phyloP scores from a whole-genome alignment of 164 flowering plant species.

The Nelumbo lutea region DNA sequence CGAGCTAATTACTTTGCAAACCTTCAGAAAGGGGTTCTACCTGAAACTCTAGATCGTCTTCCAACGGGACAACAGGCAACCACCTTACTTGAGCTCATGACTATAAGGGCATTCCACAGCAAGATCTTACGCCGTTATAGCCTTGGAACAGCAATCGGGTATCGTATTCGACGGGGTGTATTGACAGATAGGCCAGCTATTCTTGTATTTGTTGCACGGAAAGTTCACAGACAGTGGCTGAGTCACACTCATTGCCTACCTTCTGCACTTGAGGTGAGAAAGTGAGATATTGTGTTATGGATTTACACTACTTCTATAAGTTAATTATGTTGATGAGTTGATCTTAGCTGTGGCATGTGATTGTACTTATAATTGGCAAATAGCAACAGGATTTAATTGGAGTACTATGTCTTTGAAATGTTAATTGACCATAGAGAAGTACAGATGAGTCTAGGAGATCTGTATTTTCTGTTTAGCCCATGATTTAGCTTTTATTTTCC shows the following conservation, averaged over 20 bases:
- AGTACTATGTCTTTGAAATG: background rate
- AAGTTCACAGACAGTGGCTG: conserved; percentile 89
- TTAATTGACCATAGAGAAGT: background rate
- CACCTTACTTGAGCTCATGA: conserved; percentile 90
- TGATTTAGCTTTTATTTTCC: background rate
- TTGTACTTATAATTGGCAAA: too few relatives aligned
- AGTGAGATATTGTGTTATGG: background rate
- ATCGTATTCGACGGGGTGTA: conserved; percentile 64
- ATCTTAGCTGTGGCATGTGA: too few relatives aligned
- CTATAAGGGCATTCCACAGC: conserved; percentile 94
- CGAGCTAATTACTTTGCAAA: conserved; percentile 86
- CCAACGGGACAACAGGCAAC: conserved; percentile 88
- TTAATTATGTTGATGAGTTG: too few relatives aligned
- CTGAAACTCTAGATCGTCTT: conserved; percentile 61
- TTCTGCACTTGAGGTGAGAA: conserved; percentile 70
- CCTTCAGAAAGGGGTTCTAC: conserved; percentile 81
- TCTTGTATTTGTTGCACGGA: conserved; percentile 89
- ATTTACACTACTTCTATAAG: background rate
- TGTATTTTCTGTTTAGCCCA: too few relatives aligned
- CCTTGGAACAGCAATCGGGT: conserved; percentile 91
- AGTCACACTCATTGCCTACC: conserved; percentile 67
- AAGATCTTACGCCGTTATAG: conserved; percentile 79
- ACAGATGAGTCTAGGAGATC: too few relatives aligned
- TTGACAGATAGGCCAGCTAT: conserved; percentile 87
- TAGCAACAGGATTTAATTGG: too few relatives aligned